Evolutionary conservation across 2,329 filamentous ascomycete species (phyloP).

Genomic region (Fusarium ambrosium): DNA sequence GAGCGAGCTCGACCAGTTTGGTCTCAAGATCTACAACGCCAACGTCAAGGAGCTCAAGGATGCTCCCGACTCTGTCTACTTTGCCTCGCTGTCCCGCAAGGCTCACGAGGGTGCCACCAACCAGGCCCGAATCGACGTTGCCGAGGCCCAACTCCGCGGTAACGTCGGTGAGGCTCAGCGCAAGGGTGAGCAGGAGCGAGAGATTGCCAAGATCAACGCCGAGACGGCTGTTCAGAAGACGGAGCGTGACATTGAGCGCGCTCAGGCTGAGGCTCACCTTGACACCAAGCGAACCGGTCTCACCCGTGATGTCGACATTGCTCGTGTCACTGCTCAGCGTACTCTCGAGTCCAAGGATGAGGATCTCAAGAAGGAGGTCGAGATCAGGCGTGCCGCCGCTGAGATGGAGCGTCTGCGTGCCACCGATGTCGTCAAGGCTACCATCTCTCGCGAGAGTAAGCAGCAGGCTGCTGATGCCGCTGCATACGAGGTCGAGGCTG

Average conservation of each 20-base stretch:
- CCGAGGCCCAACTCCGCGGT: constrained; percentile 73
- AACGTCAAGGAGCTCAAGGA: constrained; percentile 92
- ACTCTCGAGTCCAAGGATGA: constrained; percentile 82
- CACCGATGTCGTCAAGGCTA: constrained; percentile 82
- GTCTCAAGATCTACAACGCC: constrained; percentile 77
- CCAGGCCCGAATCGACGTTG: constrained; percentile 78
- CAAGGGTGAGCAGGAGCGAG: constrained; percentile 84
- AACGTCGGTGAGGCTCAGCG: constrained; percentile 84
- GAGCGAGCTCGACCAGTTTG: constrained; percentile 84
- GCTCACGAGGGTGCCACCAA: constrained; percentile 88
- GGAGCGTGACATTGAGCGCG: constrained; percentile 85
- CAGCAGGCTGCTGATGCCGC: constrained; percentile 77
- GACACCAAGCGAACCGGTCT: constrained; percentile 80
- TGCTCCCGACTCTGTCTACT: constrained; percentile 85
- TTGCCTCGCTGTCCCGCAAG: constrained; percentile 84
- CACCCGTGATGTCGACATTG: constrained; percentile 80
- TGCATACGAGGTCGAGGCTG: constrained; percentile 74
- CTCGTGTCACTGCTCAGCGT: constrained; percentile 79
- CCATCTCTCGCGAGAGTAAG: constrained; percentile 75
- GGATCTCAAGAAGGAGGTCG: constrained; percentile 82
- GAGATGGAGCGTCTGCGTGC: constrained; percentile 86
- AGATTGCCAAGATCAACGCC: constrained; percentile 89
- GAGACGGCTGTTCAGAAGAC: constrained; percentile 88
- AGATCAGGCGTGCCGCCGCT: constrained; percentile 81
- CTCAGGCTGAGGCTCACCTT: constrained; percentile 81